These are phyloP conservation scores for Stereocaulon alpinum DNA, from an alignment of 495 filamentous ascomycete genomes.

Conservation along the genomic window DNA sequence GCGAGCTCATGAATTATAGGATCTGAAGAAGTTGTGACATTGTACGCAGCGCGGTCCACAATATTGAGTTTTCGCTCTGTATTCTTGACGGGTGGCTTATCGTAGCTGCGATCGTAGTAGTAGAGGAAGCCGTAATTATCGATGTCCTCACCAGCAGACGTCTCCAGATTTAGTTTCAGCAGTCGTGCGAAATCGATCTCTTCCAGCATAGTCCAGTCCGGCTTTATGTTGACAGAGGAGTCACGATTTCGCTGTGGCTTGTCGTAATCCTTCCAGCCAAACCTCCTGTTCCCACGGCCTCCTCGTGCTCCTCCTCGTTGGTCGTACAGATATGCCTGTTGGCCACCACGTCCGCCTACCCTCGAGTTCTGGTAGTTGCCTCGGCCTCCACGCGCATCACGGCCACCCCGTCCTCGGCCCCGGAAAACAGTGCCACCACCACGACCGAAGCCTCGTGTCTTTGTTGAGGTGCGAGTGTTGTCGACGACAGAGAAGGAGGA, in stretches of 20 bases:
- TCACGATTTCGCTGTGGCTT: constrained; percentile 95
- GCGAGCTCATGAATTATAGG: constrained; percentile 94
- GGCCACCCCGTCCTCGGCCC: constrained; percentile 67
- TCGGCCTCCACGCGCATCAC: constrained; percentile 44
- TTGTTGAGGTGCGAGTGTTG: constrained; percentile 73
- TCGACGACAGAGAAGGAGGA: constrained; percentile 96
- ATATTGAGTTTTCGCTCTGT: constrained; percentile 76
- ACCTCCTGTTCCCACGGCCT: constrained; percentile 60
- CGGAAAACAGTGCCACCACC: constrained; percentile 81
- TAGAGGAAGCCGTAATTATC: constrained; percentile 93
- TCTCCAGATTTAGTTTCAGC: constrained; percentile 87
- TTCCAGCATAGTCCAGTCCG: constrained; percentile 91
- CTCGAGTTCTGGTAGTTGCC: constrained; percentile 55
- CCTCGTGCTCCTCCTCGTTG: constrained; percentile 40
- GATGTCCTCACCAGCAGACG: constrained; percentile 87
- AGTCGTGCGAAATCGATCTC: constrained; percentile 97
- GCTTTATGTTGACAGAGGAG: constrained; percentile 83
- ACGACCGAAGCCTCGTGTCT: constrained; percentile 74
- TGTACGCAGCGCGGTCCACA: constrained; percentile 90
- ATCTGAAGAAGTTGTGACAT: constrained; percentile 90
- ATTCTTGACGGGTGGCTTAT: constrained; percentile 81
- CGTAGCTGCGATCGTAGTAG: constrained; percentile 92
- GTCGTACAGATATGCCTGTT: constrained; percentile 55
- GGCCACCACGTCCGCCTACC: constrained; percentile 49
- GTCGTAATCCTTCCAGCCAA: constrained; percentile 98